Base-by-base conservation (phyloP, 2,329 filamentous ascomycete genomes). In the Verticillium nonalfalfae region DNA sequence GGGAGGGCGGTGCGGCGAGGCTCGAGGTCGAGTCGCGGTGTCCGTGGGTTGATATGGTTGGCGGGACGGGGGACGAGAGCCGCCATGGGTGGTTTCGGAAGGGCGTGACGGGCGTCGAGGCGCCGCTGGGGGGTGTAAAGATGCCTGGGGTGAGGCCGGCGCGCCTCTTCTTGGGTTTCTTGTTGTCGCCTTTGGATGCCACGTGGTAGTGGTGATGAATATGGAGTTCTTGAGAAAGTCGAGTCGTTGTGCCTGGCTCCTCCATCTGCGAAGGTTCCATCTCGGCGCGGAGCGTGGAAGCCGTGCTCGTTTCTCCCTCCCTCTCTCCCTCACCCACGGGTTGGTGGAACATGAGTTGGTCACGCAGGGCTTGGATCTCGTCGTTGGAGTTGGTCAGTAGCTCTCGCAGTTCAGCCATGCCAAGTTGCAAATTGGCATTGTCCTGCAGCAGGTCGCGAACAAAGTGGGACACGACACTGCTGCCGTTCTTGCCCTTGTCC, bases 191-290 rank as follows among this genome's bases (percentile, higher is more conserved):
- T 71, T 86, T 88, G 59, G 82, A 76, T 1, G 86, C 78, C 11
- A 88, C 84, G 67, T 97, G 93, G 71, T 97, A 97, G 72, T 98
- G 94, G 69, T 98, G 93, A 70, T 98, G 94, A 56, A 98, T 90
- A 69, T 97, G 94, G 14, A 97, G 78, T 69, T 95, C 91, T 68
- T 91, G 89, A 0, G 89, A 88, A 2, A 83, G 66, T 18, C 74
- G 76, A 36, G 76, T 73, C 58, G 61, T 26, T 55, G 65, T 57
- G 40, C 45, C 18, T 9, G 57, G 18, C n/a, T 62, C 61, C n/a
- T 56, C n/a, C 56, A 50, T 38, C 58, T 79, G 78, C 14, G 18
- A 33, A 21, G 79, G 75, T 45, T 83, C 85, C 31, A 96, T 81
- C 73, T 97, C 93, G 52, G 90, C 85, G 62, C 87, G 83, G 59